Evolutionary conservation across 768 basidiomycete species (phyloP).

Genomic region (Tricholoma terreum): DNA sequence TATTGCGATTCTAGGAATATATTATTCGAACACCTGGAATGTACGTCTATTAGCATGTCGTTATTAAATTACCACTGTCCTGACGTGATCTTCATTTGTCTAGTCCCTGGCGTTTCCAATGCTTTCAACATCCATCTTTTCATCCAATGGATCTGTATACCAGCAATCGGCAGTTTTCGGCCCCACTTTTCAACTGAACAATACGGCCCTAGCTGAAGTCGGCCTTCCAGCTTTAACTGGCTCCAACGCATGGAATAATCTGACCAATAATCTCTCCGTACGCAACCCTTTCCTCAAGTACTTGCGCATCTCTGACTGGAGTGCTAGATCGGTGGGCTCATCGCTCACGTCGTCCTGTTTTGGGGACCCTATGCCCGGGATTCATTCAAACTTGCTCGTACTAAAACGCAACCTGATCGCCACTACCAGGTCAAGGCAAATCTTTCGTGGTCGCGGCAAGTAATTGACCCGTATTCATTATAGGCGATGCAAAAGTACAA

Average conservation of each 20-base stretch:
- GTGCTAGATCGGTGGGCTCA: conserved; percentile 53
- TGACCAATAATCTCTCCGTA: conserved; percentile 47
- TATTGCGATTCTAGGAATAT: conserved; percentile 50
- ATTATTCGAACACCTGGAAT: conserved; percentile 62
- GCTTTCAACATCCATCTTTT: conserved; percentile 58
- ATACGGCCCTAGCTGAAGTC: conserved; percentile 48
- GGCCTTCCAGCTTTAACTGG: conserved; percentile 49
- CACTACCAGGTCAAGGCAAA: conserved; percentile 44
- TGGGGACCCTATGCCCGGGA: conserved; percentile 50
- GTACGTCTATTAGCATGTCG: conserved; percentile 28
- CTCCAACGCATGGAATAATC: conserved; percentile 50
- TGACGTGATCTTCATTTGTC: neutral
- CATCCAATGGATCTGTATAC: conserved; percentile 51
- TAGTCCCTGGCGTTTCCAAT: conserved; percentile 56
- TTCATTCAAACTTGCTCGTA: conserved; percentile 47
- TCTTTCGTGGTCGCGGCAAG: neutral
- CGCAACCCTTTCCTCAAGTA: conserved; percentile 5
- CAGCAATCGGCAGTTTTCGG: conserved; percentile 55
- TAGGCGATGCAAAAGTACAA: conserved; percentile 57
- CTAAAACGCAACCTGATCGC: conserved; percentile 49
- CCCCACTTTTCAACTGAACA: conserved; percentile 46
- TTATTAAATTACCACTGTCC: neutral
- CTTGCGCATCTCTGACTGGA: neutral
- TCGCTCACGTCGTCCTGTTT: conserved; percentile 55
- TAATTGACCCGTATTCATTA: neutral